Evolutionary conservation across 73 alveolate species (phyloP), one percentile per base, ranked within the genome.

Genomic region (Symbiodinium natans): DNA sequence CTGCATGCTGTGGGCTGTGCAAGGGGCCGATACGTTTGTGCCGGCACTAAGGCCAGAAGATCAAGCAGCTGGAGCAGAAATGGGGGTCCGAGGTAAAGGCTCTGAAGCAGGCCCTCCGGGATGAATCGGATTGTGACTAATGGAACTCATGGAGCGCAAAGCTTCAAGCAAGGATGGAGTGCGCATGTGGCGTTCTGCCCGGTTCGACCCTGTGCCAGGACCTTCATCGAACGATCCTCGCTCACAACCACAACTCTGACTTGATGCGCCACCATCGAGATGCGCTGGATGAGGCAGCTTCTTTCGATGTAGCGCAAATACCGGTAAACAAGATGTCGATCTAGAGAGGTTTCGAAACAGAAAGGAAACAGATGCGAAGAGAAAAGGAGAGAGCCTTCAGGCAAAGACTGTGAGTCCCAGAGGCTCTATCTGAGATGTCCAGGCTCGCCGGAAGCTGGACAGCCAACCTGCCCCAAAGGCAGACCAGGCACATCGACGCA

Each of bases 1-100:
- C n/a, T n/a, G n/a, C n/a, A n/a, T n/a, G n/a, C n/a, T n/a, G n/a
- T n/a, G n/a, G n/a, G n/a, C n/a, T n/a, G n/a, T n/a, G n/a, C n/a
- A n/a, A n/a, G n/a, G n/a, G n/a, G n/a, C n/a, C n/a, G n/a, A n/a
- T n/a, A n/a, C n/a, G n/a, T n/a, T n/a, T n/a, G n/a, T n/a, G n/a
- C n/a, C n/a, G n/a, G n/a, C n/a, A 9, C 5, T 31, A 5, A 89
- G 97, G 97, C 77, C 98, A 92, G 63, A 92, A 92, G 98, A 92
- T 92, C 84, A 74, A 92, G 77, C 98, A 92, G 98, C 68, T 92
- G 98, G 98, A 92, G 92, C 98, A 92, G 98, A 92, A 92, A 31
- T 92, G 98, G 98, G 98, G 98, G 2, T 92, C 98, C 33, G 98
- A 92, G 92, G 98, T 92, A 71, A 92, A 92, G 56, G 98, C 98